Conservation (phyloP, 495 filamentous ascomycete genomes). For the Hyaloscypha hepaticicola region DNA sequence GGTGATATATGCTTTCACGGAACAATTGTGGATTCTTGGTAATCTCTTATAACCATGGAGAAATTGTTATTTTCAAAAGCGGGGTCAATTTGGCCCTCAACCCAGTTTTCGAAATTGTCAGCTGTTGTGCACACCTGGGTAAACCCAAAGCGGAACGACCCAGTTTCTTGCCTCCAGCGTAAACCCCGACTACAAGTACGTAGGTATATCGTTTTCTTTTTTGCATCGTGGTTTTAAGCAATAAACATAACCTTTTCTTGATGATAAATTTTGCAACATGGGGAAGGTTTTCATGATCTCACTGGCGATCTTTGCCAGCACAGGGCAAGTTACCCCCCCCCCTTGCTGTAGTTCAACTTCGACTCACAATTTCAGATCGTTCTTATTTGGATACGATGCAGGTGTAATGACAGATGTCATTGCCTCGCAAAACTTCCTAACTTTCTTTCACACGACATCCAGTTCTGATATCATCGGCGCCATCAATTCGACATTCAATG, state of each 20-base stretch:
- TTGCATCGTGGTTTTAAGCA: not conserved
- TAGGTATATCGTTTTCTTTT: not conserved
- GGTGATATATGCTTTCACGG: not conserved
- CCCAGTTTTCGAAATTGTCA: not conserved
- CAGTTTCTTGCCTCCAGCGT: not conserved
- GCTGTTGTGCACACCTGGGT: not conserved
- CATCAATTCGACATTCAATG: slow-evolving; percentile 57
- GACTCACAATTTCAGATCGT: slow-evolving; percentile 30
- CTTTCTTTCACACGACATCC: slow-evolving; percentile 48
- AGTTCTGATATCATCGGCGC: slow-evolving; percentile 53
- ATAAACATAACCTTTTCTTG: too few relatives aligned
- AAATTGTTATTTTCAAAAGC: slow-evolving; percentile 6
- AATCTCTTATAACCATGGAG: not conserved
- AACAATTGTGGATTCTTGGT: not conserved
- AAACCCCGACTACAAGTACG: not conserved
- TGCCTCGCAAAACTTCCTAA: slow-evolving; percentile 46
- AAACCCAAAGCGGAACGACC: not conserved
- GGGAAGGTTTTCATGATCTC: slow-evolving; percentile 44
- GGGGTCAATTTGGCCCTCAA: not conserved
- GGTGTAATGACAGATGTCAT: slow-evolving; percentile 59
- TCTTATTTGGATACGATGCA: slow-evolving; percentile 56
- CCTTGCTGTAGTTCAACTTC: not conserved
- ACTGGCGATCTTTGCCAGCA: slow-evolving; percentile 46
- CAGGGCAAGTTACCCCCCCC: slow-evolving; percentile 34
- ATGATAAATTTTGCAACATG: slow-evolving; percentile 33